These are phyloP conservation scores for Chaetomiaceae sp. DNA, from an alignment of 2,329 filamentous ascomycete species.

Conservation along the genomic window DNA sequence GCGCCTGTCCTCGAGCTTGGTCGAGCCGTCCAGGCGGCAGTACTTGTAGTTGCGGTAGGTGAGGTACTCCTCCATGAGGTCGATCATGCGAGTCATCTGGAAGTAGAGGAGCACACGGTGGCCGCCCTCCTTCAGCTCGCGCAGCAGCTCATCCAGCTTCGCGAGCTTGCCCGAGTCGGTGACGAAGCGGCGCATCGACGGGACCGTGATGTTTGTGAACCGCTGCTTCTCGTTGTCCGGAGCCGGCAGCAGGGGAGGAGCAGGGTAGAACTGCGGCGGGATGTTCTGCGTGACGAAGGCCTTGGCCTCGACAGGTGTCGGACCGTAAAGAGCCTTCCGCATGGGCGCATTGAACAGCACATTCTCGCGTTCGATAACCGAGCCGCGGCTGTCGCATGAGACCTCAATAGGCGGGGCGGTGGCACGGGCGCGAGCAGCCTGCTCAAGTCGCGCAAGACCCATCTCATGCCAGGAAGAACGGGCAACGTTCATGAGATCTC, in stretches of 20 bases:
- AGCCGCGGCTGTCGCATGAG: slow-evolving; percentile 64
- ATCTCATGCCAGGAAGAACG: slow-evolving; percentile 59
- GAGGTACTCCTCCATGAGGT: slow-evolving; percentile 97
- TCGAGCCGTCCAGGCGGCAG: slow-evolving; percentile 91
- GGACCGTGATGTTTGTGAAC: slow-evolving; percentile 87
- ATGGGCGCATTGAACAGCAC: slow-evolving; percentile 74
- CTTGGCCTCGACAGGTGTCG: slow-evolving; percentile 61
- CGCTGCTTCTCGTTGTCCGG: slow-evolving; percentile 77
- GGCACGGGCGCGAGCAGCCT: slow-evolving; percentile 71
- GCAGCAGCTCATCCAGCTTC: slow-evolving; percentile 80
- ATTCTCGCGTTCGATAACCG: slow-evolving; percentile 63
- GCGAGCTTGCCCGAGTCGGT: slow-evolving; percentile 96
- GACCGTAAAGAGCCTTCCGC: slow-evolving; percentile 70
- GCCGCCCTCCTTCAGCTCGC: slow-evolving; percentile 83
- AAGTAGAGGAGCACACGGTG: slow-evolving; percentile 97
- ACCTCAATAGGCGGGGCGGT: slow-evolving; percentile 84
- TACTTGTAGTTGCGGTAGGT: slow-evolving; percentile 99
- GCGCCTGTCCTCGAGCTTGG: slow-evolving; percentile 92
- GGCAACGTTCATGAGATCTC: slow-evolving; percentile 74
- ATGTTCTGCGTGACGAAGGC: slow-evolving; percentile 70
- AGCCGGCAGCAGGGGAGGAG: slow-evolving; percentile 63
- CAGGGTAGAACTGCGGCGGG: slow-evolving; percentile 60
- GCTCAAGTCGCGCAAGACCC: slow-evolving; percentile 74
- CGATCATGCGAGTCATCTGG: slow-evolving; percentile 99
- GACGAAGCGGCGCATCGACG: slow-evolving; percentile 95